A percentile compares a stretch with the other conserved stretches of the same genome.
phyloP scores from a whole-genome alignment of 106 monocot species.

The Cymbidium sinense region DNA sequence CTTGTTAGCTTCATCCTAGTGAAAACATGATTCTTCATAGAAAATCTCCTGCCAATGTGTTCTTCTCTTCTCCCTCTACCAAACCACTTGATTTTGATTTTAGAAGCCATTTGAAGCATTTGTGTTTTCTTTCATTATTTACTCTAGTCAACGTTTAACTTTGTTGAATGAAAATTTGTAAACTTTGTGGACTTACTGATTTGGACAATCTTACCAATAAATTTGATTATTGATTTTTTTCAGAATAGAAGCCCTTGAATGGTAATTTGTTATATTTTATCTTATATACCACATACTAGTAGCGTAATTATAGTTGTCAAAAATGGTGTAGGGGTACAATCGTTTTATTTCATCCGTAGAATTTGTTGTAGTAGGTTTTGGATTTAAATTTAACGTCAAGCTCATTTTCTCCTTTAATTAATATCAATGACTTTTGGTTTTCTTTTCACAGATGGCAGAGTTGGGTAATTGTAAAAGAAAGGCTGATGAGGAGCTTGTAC shows the following conservation, averaged over 20 bases:
- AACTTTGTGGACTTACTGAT: not conserved
- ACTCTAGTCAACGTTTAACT: not conserved
- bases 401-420: not conserved
- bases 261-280: not conserved
- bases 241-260: not conserved
- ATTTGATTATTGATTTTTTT: not conserved
- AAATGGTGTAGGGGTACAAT: not conserved
- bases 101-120: not conserved
- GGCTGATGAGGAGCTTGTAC: not conserved
- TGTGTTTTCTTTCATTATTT: not conserved
- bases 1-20: not conserved
- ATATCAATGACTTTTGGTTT: not conserved
- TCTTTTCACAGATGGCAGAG: slow-evolving; percentile 2
- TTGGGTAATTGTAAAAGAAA: slow-evolving; percentile 5
- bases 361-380: not conserved
- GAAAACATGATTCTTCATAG: not conserved
- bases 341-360: not conserved
- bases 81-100: not conserved
- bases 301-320: not conserved
- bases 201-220: not conserved
- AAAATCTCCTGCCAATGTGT: not conserved
- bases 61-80: not conserved
- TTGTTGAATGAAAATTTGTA: not conserved
- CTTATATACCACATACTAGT: not conserved
- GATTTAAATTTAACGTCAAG: not conserved